These are phyloP conservation scores for Xylaria castorea DNA, from an alignment of 495 filamentous ascomycete species.

Conservation along the genomic window DNA sequence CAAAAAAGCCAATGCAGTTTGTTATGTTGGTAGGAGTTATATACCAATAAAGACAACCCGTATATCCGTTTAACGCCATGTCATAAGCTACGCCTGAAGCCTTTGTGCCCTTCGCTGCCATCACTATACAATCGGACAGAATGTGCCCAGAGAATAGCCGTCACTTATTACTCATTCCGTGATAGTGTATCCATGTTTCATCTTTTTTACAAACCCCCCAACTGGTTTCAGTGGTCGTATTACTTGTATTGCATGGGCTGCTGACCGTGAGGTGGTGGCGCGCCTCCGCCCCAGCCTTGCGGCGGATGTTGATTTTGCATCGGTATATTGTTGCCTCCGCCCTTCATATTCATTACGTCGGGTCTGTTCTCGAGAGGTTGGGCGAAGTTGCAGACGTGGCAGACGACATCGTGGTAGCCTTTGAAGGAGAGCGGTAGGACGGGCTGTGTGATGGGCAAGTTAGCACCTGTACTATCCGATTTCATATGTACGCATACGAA, in stretches of 20 bases:
- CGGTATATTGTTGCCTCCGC: constrained; percentile 49
- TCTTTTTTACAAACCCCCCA: background rate
- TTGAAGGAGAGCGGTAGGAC: constrained; percentile 62
- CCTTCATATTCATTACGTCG: constrained; percentile 55
- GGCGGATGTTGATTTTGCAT: constrained; percentile 50
- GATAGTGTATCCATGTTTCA: background rate
- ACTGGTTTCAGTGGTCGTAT: background rate
- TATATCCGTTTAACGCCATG: constrained; percentile 21
- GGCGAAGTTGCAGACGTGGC: constrained; percentile 62
- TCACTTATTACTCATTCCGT: background rate
- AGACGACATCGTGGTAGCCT: constrained; percentile 61
- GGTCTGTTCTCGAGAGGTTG: constrained; percentile 60
- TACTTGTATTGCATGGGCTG: constrained; percentile 48
- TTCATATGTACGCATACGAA: background rate
- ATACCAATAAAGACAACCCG: constrained; percentile 1
- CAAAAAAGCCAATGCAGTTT: background rate
- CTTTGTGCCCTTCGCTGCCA: constrained; percentile 15
- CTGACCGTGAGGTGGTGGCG: constrained; percentile 37
- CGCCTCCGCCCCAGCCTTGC: constrained; percentile 28
- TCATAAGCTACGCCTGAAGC: constrained; percentile 20
- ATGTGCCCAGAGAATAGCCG: background rate
- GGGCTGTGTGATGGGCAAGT: constrained; percentile 44
- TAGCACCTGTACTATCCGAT: constrained; percentile 4
- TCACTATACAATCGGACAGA: background rate
- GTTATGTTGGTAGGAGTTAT: background rate